Evolutionary conservation across 2,329 filamentous ascomycete genomes (phyloP).

Genomic region (Ramichloridium luteum): DNA sequence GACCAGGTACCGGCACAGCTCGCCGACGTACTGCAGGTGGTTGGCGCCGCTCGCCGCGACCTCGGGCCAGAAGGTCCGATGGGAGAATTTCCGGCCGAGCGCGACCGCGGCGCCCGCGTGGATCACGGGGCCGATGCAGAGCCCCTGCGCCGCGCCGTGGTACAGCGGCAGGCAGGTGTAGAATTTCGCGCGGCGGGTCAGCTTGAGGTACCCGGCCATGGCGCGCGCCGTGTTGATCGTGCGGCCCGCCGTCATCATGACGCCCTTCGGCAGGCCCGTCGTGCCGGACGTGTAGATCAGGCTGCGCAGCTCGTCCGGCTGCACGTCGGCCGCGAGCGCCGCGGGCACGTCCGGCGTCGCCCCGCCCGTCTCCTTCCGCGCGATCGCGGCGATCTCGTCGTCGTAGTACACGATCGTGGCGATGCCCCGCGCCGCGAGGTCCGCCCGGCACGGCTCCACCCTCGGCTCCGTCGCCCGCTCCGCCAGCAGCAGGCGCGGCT

Average conservation of each 20-base stretch:
- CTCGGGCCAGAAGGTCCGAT: constrained; percentile 63
- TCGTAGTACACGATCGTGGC: constrained; percentile 18
- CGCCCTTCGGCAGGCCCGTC: constrained; percentile 42
- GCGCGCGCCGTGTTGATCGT: constrained; percentile 43
- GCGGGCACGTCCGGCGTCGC: constrained; percentile 17
- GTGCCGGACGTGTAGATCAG: constrained; percentile 78
- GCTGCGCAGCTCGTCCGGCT: constrained; percentile 44
- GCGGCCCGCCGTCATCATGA: constrained; percentile 17
- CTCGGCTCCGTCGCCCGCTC: constrained; percentile 15
- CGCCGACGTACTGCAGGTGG: constrained; percentile 72
- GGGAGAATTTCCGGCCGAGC: constrained; percentile 68
- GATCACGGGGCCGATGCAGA: constrained; percentile 44
- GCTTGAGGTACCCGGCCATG: constrained; percentile 42
- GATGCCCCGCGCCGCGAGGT: constrained; percentile 11
- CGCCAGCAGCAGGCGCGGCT: constrained; percentile 15
- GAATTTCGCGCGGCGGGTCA: constrained; percentile 46
- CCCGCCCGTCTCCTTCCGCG: constrained; percentile 7
- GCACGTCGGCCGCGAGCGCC: constrained; percentile 8
- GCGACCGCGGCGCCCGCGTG: constrained; percentile 54
- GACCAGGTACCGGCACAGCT: constrained; percentile 70
- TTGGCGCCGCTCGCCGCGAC: constrained; percentile 57
- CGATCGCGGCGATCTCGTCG: too few species aligned
- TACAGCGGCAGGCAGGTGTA: constrained; percentile 65
- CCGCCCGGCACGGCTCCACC: constrained; percentile 16
- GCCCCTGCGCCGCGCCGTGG: constrained; percentile 63